Evolutionary conservation across 1,284 basidiomycete species (phyloP), one percentile per base, ranked within the genome.

Genomic region (Stereum hirsutum): DNA sequence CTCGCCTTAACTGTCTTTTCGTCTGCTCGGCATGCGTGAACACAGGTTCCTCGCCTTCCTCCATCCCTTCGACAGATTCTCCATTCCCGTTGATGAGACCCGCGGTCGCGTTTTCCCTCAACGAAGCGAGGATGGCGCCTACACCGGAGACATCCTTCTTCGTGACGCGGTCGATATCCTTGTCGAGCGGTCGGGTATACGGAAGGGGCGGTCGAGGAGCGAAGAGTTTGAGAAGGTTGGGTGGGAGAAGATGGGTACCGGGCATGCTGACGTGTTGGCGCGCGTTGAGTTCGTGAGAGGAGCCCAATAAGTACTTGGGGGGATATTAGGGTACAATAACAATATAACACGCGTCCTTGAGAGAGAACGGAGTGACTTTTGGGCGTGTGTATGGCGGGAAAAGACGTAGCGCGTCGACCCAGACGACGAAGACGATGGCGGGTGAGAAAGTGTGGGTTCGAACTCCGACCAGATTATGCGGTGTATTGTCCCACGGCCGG

Each of bases 171-270:
- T 86, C 75, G 35, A 86, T 80, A 59, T 95, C 90, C 54, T 70
- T 81, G 57, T 86, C 89, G 23, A 91, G 69, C 1, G 93, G 91
- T 24, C 89, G 82, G 31, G 81, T 59, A 60, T 91, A 96, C 0
- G 84, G 84, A 1, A 95, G 74, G 3, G 85, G 87, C 1, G 92
- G 89, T 14, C 93, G 81, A 12, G 93, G 92, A 0, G 91, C 86
- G 60, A 97, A 97, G 52, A 97, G 83, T 62, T 92, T 90, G 60
- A 96, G 78, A 41, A 97, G 78, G 63, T 96, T 95, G 7, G 91
- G 90, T 5, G 93, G 93, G 34, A 97, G 75, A 31, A 94, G 73
- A 64, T 92, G 85, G 6, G 90, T 92, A 38, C 84, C 83, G 24
- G 83, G 84, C 83, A 87, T 87, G 33, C 51, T 54, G 55, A 41